phyloP scores from a whole-genome alignment of 495 filamentous ascomycete genomes.

The Xylaria longipes region DNA sequence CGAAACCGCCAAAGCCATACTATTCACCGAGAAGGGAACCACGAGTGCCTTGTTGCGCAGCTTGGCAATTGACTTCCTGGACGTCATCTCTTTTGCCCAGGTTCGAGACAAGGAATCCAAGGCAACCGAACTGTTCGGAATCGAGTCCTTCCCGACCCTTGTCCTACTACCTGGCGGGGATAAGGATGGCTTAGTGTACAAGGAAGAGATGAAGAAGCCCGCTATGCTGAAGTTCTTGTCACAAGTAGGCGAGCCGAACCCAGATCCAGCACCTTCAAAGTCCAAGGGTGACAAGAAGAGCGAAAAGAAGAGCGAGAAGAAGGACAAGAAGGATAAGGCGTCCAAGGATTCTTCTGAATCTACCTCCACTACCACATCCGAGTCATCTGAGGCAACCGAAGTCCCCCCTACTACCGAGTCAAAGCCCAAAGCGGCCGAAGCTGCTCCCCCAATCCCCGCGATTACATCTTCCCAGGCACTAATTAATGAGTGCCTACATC shows the following conservation, averaged over 20 bases:
- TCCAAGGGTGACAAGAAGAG: slow-evolving; percentile 58
- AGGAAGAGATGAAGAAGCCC: slow-evolving; percentile 87
- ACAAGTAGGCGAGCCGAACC: slow-evolving; percentile 75
- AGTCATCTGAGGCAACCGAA: slow-evolving; percentile 50
- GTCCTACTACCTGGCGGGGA: slow-evolving; percentile 78
- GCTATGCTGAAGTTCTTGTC: slow-evolving; percentile 83
- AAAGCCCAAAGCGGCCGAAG: slow-evolving; percentile 52
- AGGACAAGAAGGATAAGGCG: slow-evolving; percentile 51
- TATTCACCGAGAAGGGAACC: slow-evolving; percentile 94
- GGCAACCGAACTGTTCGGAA: slow-evolving; percentile 74
- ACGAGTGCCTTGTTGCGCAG: slow-evolving; percentile 82
- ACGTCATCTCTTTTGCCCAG: slow-evolving; percentile 80
- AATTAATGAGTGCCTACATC: slow-evolving; percentile 71
- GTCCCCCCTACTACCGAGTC: slow-evolving; percentile 51
- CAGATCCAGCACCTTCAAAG: slow-evolving; percentile 67
- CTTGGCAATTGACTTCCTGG: slow-evolving; percentile 91
- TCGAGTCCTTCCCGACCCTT: slow-evolving; percentile 79
- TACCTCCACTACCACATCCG: slow-evolving; percentile 40
- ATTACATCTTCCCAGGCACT: slow-evolving; percentile 64
- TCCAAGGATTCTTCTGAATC: slow-evolving; percentile 49
- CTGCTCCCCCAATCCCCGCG: slow-evolving; percentile 59
- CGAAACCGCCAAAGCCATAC: slow-evolving; percentile 80
- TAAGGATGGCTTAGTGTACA: slow-evolving; percentile 73
- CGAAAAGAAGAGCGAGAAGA: slow-evolving; percentile 58
- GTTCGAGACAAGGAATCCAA: slow-evolving; percentile 81